Base-by-base conservation (phyloP, 148 eudicot species). In the Beta vulgaris region DNA sequence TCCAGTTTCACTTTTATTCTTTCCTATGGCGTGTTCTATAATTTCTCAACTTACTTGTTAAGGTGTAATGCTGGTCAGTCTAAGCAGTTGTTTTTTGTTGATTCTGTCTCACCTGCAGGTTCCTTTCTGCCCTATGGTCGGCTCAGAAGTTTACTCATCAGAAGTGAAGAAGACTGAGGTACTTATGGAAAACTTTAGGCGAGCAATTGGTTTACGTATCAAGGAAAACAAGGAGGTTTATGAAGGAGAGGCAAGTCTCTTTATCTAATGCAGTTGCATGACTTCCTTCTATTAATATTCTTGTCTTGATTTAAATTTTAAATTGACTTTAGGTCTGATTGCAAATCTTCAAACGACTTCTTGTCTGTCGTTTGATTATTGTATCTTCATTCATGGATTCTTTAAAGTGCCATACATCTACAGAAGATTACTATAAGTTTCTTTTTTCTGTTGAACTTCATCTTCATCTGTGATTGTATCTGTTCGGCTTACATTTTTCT, bases 111-210 rank as follows among this genome's bases (percentile, higher is more conserved):
- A 21, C 60, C 75, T 65, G 55, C 71, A 92, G 99, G 99, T 96
- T 73, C 97, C 99, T 1, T 96, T 96, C 69, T 96, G 98, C 79
- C 99, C 99, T 65, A 96, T 96, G 99, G 99, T 96, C 73, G 99
- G 99, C 28, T 96, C 99, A 53, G 99, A 96, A 81, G 98, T 96
- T 13, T 96, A 92, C 86, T 92, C 99, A 66, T 86, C 98, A n/a
- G 99, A 92, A 87, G 99, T 96, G 34, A 92, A 96, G 89, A 96
- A 96, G 81, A 96, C 99, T 11, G 99, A 92, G 86, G 91, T 96
- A 81, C 88, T 96, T 32, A 96, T 96, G 98, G 99, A 92, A 74
- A 88, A 96, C 79, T 89, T 96, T 72, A 82, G 99, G 23, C 82
- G 99, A 23, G 98, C 99, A 49, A 91, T 96, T 79, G 99, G 98